Evolutionary conservation across 148 eudicot species (phyloP).

Genomic region (Persicaria maculosa): DNA sequence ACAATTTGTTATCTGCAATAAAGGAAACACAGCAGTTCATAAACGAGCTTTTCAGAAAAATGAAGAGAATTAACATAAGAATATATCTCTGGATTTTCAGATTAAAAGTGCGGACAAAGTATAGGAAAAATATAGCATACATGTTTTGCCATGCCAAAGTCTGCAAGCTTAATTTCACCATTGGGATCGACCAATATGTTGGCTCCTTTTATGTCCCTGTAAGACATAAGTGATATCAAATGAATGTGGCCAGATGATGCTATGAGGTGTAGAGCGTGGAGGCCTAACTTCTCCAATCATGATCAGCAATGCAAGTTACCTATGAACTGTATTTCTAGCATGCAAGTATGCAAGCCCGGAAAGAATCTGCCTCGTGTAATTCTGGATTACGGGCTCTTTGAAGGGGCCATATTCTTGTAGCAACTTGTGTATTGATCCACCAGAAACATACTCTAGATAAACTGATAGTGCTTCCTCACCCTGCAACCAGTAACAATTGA

Average conservation of each 20-base stretch:
- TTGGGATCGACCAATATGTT: conserved; percentile 89
- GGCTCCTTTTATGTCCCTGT: conserved; percentile 98
- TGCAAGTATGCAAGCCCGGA: conserved; percentile 82
- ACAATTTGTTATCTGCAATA: conserved; percentile 49
- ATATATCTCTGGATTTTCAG: neutral
- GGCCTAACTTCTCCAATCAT: conserved; percentile 6
- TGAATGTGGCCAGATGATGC: neutral
- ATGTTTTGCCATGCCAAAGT: conserved; percentile 99
- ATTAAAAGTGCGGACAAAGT: neutral
- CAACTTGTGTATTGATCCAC: conserved; percentile 91
- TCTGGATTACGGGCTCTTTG: conserved; percentile 85
- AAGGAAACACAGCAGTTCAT: neutral
- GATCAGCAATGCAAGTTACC: conserved; percentile 30
- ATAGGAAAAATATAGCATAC: conserved; percentile 34
- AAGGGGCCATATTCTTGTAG: conserved; percentile 92
- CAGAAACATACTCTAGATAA: conserved; percentile 86
- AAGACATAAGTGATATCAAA: conserved; percentile 5
- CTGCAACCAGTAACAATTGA: conserved; percentile 25
- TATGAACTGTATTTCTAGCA: conserved; percentile 80
- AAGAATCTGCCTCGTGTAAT: conserved; percentile 88
- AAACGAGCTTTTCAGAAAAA: neutral
- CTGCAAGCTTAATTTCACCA: conserved; percentile 95
- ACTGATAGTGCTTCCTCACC: conserved; percentile 82
- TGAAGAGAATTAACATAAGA: neutral
- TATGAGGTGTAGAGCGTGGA: neutral